Base-by-base conservation (phyloP, 2,329 filamentous ascomycete genomes). In the Cryphonectria naterciae region DNA sequence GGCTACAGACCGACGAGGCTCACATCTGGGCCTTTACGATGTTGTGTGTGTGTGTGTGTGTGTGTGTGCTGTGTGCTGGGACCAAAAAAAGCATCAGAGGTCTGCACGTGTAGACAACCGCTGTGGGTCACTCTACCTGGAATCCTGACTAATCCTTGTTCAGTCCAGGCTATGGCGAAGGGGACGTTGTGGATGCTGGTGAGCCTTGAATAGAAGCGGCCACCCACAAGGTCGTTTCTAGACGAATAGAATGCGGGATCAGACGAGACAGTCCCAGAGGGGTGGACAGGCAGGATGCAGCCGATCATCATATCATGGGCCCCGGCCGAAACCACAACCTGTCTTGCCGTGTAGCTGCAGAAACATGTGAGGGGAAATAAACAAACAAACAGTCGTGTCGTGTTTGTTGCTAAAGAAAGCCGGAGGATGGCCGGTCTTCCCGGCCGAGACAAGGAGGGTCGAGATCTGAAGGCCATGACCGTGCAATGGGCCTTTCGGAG, bases 371-470 rank as follows among this genome's bases (percentile, higher is more conserved):
- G 3, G 58, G 28, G 17, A 15, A 39, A 61, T 11, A 39, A 61
- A 58, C 54, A 58, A 28, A 49, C 46, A 49, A 49, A n/a, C 19
- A 19, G 15, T 22, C 22, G 58, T 17, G 28, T n/a, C 32, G 15
- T 61, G 32, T 61, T 37, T 61, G 58, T 56, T 68, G 58, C 69
- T 63, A 63, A 65, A 60, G 49, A 62, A 64, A 60, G 43, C 37
- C 58, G 39, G 58, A 32, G 58, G 58, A 32, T 39, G 65, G 58
- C 58, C 65, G 65, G 35, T 17, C 28, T 17, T 37, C 35, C 52
- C 61, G 69, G 65, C 58, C 65, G 49, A 52, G 60, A 41, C 49
- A 58, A 65, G 37, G 52, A 37, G 56, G 65, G 62, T 52, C 65
- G 28, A 58, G 43, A 49, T 35, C 17, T 68, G 49, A 49, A 15